Percentiles rank a stretch among this genome's conserved stretches.
phyloP scores from a whole-genome alignment of 805 yeast species.

The Monosporozyma siamensis region DNA sequence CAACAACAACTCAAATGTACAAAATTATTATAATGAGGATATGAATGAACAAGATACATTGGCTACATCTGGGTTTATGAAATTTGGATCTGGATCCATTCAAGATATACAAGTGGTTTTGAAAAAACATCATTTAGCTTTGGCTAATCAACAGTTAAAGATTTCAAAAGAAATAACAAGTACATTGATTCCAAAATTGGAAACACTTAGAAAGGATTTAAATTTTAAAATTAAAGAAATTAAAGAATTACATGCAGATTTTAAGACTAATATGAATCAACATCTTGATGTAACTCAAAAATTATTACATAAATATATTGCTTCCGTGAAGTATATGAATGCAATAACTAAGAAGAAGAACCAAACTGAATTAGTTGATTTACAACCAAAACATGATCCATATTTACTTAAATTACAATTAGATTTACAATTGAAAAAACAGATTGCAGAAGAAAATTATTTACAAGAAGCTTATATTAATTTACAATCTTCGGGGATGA shows the following conservation, averaged over 20 bases:
- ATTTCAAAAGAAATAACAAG: slow-evolving; percentile 46
- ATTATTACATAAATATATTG: slow-evolving; percentile 38
- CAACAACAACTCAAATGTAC: no score
- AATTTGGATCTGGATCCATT: slow-evolving; percentile 66
- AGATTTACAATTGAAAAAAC: slow-evolving; percentile 58
- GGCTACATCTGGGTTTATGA: slow-evolving; percentile 45
- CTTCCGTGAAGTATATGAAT: slow-evolving; percentile 36
- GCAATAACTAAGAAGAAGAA: slow-evolving; percentile 12
- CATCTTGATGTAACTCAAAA: slow-evolving; percentile 60
- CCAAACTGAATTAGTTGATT: slow-evolving; percentile 14
- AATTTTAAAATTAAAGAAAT: slow-evolving; percentile 73
- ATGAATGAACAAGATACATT: background rate
- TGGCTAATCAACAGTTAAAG: slow-evolving; percentile 46
- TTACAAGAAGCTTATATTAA: slow-evolving; percentile 56
- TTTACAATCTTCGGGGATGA: slow-evolving; percentile 55
- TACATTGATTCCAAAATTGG: slow-evolving; percentile 48
- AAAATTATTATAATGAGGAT: background rate
- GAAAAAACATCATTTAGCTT: slow-evolving; percentile 52
- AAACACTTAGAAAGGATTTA: slow-evolving; percentile 57
- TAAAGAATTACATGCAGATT: slow-evolving; percentile 54
- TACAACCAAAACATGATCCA: slow-evolving; percentile 47
- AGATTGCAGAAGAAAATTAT: slow-evolving; percentile 51
- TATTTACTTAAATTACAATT: slow-evolving; percentile 50
- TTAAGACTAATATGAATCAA: slow-evolving; percentile 47
- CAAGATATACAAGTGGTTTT: slow-evolving; percentile 68